A percentile compares a stretch with the other conserved stretches of the same genome.
phyloP scores from a whole-genome alignment of 2,329 filamentous ascomycete species.

The Pseudogymnoascus sp. region DNA sequence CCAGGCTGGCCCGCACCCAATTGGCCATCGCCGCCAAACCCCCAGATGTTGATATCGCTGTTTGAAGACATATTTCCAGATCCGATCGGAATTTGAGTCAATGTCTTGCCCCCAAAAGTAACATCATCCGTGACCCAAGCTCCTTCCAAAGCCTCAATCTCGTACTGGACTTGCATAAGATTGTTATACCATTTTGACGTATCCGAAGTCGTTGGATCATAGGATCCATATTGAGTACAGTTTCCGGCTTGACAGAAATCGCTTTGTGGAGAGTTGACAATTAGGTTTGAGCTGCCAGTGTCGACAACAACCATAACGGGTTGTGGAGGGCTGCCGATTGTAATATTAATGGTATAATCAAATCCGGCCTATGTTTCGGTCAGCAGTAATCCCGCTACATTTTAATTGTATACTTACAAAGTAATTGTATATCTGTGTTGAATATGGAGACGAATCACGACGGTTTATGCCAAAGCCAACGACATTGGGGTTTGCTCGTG shows the following conservation, averaged over 20 bases:
- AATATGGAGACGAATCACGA: background rate
- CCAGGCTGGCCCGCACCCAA: constrained; percentile 44
- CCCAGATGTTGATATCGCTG: constrained; percentile 82
- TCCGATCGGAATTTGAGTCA: constrained; percentile 61
- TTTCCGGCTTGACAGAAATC: background rate
- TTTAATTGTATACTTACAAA: background rate
- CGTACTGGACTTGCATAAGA: background rate
- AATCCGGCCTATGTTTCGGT: background rate
- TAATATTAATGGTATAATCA: constrained; percentile 12
- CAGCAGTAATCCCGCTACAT: background rate
- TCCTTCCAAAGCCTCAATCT: constrained; percentile 35
- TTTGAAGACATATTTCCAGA: constrained; percentile 59
- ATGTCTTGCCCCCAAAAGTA: constrained; percentile 44
- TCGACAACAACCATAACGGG: constrained; percentile 7
- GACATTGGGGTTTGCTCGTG: background rate
- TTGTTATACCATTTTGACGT: background rate
- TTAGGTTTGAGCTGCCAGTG: constrained; percentile 12
- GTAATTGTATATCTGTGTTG: background rate
- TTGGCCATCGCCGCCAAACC: constrained; percentile 68
- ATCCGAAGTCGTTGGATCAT: background rate
- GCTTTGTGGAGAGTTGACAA: background rate
- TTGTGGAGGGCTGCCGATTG: constrained; percentile 12
- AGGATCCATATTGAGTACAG: background rate
- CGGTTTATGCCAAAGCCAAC: background rate
- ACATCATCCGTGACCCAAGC: constrained; percentile 76